Percentiles rank a stretch among this genome's conserved stretches.
Conservation (phyloP, 2,329 filamentous ascomycete species). For the Exophiala alcalophila region DNA sequence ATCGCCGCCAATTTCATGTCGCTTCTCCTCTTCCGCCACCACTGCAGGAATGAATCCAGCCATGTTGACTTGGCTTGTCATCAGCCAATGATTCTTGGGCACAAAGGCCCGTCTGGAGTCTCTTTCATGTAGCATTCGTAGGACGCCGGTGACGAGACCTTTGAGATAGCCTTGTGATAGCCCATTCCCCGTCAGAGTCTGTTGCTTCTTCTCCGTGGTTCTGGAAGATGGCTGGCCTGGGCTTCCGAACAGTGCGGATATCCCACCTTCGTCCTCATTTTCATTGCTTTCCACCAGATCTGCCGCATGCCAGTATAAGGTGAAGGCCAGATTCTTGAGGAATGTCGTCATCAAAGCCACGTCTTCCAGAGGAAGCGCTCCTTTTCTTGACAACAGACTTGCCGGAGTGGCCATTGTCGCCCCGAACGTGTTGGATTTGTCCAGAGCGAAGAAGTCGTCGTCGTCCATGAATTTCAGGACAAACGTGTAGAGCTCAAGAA, state of each 20-base stretch:
- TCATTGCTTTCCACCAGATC: constrained; percentile 54
- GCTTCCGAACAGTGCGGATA: constrained; percentile 27
- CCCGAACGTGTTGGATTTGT: constrained; percentile 28
- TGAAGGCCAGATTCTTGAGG: constrained; percentile 85
- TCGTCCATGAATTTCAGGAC: constrained; percentile 91
- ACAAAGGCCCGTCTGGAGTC: constrained; percentile 86
- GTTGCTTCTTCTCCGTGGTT: constrained; percentile 39
- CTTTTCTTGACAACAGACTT: constrained; percentile 55
- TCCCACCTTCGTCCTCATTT: constrained; percentile 31
- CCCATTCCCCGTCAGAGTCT: constrained; percentile 60
- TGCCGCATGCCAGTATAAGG: constrained; percentile 77
- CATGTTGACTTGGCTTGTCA: constrained; percentile 86
- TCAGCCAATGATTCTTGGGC: constrained; percentile 84
- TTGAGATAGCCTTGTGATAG: constrained; percentile 77
- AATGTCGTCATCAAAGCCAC: constrained; percentile 75
- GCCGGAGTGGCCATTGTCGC: constrained; percentile 46
- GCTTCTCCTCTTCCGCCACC: constrained; percentile 77
- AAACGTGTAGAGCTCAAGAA: constrained; percentile 92
- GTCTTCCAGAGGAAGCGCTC: constrained; percentile 68
- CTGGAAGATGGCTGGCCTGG: constrained; percentile 14
- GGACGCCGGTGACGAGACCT: constrained; percentile 71
- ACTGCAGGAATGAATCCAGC: constrained; percentile 81
- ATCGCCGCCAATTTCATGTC: constrained; percentile 66
- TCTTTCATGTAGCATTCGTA: constrained; percentile 87
- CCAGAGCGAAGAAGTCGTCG: constrained; percentile 75